These are phyloP conservation scores for Phytophthora sp. DNA, from an alignment of 352 stramenopile genomes.

Conservation along the genomic window DNA sequence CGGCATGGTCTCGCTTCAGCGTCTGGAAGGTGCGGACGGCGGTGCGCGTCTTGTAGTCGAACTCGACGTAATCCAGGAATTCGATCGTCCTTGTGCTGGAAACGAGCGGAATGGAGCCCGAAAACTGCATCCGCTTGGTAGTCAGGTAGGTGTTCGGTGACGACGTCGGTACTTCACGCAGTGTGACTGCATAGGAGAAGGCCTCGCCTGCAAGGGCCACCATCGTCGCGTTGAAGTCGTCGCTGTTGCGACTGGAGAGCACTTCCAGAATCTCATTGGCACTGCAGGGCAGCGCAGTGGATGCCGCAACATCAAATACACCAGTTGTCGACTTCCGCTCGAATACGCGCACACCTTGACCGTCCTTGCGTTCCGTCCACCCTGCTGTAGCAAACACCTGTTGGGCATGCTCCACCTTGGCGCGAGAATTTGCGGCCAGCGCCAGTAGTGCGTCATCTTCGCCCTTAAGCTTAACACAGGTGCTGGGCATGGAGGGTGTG, in stretches of 20 bases:
- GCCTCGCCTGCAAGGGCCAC: conserved; percentile 39
- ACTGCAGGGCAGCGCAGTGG: conserved; percentile 36
- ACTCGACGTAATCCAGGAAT: conserved; percentile 40
- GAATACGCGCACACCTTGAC: conserved; percentile 36
- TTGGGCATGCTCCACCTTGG: conserved; percentile 28
- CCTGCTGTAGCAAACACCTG: conserved; percentile 9
- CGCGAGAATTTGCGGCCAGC: conserved; percentile 23
- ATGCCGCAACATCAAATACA: conserved; percentile 31
- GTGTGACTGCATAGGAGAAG: conserved; percentile 44
- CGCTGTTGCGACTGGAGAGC: conserved; percentile 40
- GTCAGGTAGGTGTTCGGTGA: conserved; percentile 24
- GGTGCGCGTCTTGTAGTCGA: conserved; percentile 32
- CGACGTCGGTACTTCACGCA: conserved; percentile 34
- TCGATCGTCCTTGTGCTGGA: conserved; percentile 41
- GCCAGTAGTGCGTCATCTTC: conserved; percentile 37
- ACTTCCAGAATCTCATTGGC: conserved; percentile 36
- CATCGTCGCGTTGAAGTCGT: conserved; percentile 51
- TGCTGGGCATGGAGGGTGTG: conserved; percentile 15
- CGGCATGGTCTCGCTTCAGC: conserved; percentile 26
- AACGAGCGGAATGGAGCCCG: conserved; percentile 33
- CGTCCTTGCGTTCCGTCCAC: conserved; percentile 44
- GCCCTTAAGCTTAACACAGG: conserved; percentile 13
- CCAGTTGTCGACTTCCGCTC: conserved; percentile 27
- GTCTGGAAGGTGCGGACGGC: conserved; percentile 37
- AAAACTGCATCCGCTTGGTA: conserved; percentile 42